Evolutionary conservation across 441 rosid genomes (phyloP).

Genomic region (Aquilaria agallochum): DNA sequence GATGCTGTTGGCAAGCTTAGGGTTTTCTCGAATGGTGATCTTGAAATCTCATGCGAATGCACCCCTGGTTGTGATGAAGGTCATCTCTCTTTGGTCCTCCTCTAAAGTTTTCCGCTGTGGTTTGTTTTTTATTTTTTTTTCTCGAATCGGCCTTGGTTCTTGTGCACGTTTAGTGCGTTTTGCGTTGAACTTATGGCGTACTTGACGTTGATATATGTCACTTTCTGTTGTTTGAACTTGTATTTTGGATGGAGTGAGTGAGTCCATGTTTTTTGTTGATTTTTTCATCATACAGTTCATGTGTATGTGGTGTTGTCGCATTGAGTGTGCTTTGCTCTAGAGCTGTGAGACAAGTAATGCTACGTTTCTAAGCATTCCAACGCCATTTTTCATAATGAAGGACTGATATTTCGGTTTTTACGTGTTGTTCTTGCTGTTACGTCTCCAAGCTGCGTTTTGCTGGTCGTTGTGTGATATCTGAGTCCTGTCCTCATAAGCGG

Average conservation of each 20-base stretch:
- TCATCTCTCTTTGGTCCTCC: slow-evolving; percentile 22
- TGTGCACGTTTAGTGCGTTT: slow-evolving; percentile 49
- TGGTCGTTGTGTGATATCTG: slow-evolving; percentile 10
- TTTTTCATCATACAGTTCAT: slow-evolving; percentile 27
- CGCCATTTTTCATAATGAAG: slow-evolving; percentile 14
- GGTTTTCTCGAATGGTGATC: slow-evolving; percentile 95
- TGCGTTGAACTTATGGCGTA: slow-evolving; percentile 8
- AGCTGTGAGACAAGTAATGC: slow-evolving; percentile 12
- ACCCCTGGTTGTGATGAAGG: slow-evolving; percentile 99
- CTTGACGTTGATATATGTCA: slow-evolving; percentile 48
- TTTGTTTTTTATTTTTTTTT: not conserved
- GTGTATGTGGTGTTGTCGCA: slow-evolving; percentile 64
- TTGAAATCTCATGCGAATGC: slow-evolving; percentile 95
- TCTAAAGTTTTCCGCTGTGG: not conserved
- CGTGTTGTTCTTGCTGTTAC: slow-evolving; percentile 16
- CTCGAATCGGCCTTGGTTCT: slow-evolving; percentile 43
- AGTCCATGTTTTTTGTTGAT: slow-evolving; percentile 14
- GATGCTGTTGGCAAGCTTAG: slow-evolving; percentile 99
- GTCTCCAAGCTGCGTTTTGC: slow-evolving; percentile 8
- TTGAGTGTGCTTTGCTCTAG: slow-evolving; percentile 25
- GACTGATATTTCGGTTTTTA: slow-evolving; percentile 8
- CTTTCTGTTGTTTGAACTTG: slow-evolving; percentile 30
- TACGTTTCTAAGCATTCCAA: slow-evolving; percentile 12
- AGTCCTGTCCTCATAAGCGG: slow-evolving; percentile 26
- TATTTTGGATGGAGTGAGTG: slow-evolving; percentile 6